Conservation (phyloP, 2,329 filamentous ascomycete genomes). For the Aspergillus udagawae region DNA sequence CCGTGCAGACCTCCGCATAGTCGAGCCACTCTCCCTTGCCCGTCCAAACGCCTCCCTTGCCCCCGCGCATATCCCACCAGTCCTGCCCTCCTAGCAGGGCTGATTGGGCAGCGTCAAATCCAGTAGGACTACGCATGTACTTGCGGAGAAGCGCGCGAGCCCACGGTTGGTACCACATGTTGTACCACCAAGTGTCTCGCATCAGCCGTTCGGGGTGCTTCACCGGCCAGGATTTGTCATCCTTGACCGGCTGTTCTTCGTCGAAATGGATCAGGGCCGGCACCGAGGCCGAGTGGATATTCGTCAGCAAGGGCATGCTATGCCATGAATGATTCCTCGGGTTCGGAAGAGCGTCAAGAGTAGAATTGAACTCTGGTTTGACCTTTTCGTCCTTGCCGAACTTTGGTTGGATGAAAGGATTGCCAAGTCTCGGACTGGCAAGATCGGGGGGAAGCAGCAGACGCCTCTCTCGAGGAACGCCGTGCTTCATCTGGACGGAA, state of each 20-base stretch:
- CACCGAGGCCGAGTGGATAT: slow-evolving; percentile 45
- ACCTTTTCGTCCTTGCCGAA: slow-evolving; percentile 23
- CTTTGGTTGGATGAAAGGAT: slow-evolving; percentile 33
- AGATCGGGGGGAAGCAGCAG: slow-evolving; percentile 39
- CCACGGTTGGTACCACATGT: slow-evolving; percentile 49
- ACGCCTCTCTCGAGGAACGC: slow-evolving; percentile 35
- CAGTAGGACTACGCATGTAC: slow-evolving; percentile 44
- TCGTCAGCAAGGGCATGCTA: slow-evolving; percentile 44
- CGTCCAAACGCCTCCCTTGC: slow-evolving; percentile 53
- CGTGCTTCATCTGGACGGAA: slow-evolving; percentile 31
- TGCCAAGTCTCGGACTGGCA: slow-evolving; percentile 20
- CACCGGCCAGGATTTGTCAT: neutral
- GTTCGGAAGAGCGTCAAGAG: slow-evolving; percentile 42
- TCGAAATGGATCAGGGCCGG: slow-evolving; percentile 44
- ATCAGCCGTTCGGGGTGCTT: neutral
- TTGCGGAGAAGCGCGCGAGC: slow-evolving; percentile 48
- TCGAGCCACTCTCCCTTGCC: slow-evolving; percentile 47
- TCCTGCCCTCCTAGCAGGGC: slow-evolving; percentile 45
- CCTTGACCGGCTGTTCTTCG: slow-evolving; percentile 24
- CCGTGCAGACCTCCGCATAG: slow-evolving; percentile 47
- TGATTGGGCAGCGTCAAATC: slow-evolving; percentile 40
- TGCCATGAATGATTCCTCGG: slow-evolving; percentile 40
- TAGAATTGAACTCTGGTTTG: slow-evolving; percentile 31
- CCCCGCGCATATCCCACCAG: slow-evolving; percentile 49
- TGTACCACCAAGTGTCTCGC: slow-evolving; percentile 38